Conservation (phyloP, 306 rosid genomes). For the Cicer yamashitae region DNA sequence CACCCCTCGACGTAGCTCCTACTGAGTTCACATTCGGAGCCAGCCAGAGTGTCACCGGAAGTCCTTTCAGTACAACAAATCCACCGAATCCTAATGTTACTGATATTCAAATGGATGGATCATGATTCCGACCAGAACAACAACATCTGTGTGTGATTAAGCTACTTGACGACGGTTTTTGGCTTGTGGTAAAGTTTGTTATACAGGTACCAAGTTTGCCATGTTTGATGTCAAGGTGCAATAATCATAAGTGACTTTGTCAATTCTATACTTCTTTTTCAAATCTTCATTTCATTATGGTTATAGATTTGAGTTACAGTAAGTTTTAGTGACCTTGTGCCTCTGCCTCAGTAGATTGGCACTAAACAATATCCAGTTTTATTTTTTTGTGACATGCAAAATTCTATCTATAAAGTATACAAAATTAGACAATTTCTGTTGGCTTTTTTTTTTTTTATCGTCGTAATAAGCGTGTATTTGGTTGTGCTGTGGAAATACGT, state of each 20-base stretch:
- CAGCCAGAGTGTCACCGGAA: slow-evolving; percentile 57
- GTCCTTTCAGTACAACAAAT: slow-evolving; percentile 51
- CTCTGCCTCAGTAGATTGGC: slow-evolving; percentile 20
- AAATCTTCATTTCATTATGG: slow-evolving; percentile 31
- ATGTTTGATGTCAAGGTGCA: slow-evolving; percentile 45
- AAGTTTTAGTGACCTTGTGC: slow-evolving; percentile 36
- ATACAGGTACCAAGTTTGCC: slow-evolving; percentile 32
- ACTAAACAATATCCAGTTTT: slow-evolving; percentile 28
- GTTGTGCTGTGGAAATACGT: no score
- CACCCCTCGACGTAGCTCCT: slow-evolving; percentile 53
- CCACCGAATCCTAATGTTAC: slow-evolving; percentile 63
- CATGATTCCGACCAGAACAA: slow-evolving; percentile 51
- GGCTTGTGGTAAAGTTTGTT: slow-evolving; percentile 13
- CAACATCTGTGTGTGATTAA: slow-evolving; percentile 45
- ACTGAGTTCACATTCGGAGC: slow-evolving; percentile 88
- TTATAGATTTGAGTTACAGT: slow-evolving; percentile 39
- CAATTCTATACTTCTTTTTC: slow-evolving; percentile 45
- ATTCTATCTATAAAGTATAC: slow-evolving; percentile 23
- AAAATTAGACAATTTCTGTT: slow-evolving; percentile 11
- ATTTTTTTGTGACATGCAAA: not conserved
- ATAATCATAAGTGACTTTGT: slow-evolving; percentile 46
- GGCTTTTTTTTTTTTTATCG: no score
- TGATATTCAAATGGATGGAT: slow-evolving; percentile 85
- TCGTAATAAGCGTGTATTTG: no score
- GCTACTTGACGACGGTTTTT: slow-evolving; percentile 43